Base-by-base conservation (phyloP, 2,329 filamentous ascomycete species). In the Graphiopsis chlorocephala region DNA sequence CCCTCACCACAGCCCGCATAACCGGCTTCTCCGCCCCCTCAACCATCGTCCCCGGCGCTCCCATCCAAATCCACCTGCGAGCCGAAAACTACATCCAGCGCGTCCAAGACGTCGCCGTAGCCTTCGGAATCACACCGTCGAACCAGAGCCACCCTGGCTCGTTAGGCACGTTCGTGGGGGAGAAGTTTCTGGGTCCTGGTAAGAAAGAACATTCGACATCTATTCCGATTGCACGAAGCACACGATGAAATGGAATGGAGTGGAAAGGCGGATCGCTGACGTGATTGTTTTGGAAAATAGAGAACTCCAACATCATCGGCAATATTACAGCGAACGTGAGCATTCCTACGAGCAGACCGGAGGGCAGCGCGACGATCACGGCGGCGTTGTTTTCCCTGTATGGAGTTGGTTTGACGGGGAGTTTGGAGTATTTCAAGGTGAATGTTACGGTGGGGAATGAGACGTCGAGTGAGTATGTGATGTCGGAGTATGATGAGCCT, bases 51-150 rank as follows among this genome's bases (percentile, higher is more conserved):
- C 76, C 79, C 4, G 79, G 78, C 66, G 61, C 64, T 35, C 69
- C 73, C 50, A 77, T 81, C 72, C 70, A 74, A 31, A 74, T 78
- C 69, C 74, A 74, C 23, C 75, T 84, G 67, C 53, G 74, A 48
- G 78, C 76, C 50, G 72, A 77, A 56, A 76, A 77, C 73, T 82
- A 81, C 74, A 79, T 81, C 71, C 81, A 83, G 71, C 63, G 73
- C 60, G 78, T 81, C 31, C 71, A 75, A 68, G 81, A 84, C 66
- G 72, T 83, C 2, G 75, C 80, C 61, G 76, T 82, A 11, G 79
- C 77, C 29, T 81, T 81, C 67, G 81, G 81, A 42, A 77, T 62
- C 17, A 45, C 48, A 12, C 48, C 48, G 8, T 35, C 28, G 1
- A 48, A 62, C 11, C 17, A 42, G 15, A 11, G 31, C 33, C n/a